These are phyloP conservation scores for Podosphaera aphanis DNA, from an alignment of 2,329 filamentous ascomycete species.

Conservation along the genomic window DNA sequence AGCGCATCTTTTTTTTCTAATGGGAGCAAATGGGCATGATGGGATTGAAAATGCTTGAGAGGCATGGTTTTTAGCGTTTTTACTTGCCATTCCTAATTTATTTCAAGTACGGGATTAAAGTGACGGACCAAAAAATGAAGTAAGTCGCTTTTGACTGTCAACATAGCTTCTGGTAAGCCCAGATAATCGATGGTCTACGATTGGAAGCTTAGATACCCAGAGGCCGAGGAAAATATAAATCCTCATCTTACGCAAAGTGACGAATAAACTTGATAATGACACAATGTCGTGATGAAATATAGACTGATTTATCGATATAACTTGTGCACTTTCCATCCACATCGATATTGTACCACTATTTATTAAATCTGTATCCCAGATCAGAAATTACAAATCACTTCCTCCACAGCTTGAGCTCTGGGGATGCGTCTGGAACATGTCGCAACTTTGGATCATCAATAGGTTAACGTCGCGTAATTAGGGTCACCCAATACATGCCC, in stretches of 20 bases:
- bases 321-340: too few relatives aligned
- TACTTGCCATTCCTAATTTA: neutral
- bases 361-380: too few relatives aligned
- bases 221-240: neutral
- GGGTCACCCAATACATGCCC: too few relatives aligned
- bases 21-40: neutral
- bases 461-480: too few relatives aligned
- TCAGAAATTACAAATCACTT: too few relatives aligned
- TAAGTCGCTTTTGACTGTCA: neutral
- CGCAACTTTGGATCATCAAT: too few relatives aligned
- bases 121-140: neutral
- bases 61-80: neutral
- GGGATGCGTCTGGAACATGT: too few relatives aligned
- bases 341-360: too few relatives aligned
- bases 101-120: neutral
- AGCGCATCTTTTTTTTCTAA: conserved; percentile 1
- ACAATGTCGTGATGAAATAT: too few relatives aligned
- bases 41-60: neutral
- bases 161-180: neutral
- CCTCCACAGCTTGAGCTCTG: too few relatives aligned
- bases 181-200: neutral
- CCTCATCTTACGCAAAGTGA: neutral
- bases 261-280: too few relatives aligned
- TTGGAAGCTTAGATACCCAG: neutral
- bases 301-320: too few relatives aligned